Percentiles rank a stretch among this genome's conserved stretches.
Evolutionary conservation across 1,284 basidiomycete genomes (phyloP).

Genomic region (Sporisorium exsertum): DNA sequence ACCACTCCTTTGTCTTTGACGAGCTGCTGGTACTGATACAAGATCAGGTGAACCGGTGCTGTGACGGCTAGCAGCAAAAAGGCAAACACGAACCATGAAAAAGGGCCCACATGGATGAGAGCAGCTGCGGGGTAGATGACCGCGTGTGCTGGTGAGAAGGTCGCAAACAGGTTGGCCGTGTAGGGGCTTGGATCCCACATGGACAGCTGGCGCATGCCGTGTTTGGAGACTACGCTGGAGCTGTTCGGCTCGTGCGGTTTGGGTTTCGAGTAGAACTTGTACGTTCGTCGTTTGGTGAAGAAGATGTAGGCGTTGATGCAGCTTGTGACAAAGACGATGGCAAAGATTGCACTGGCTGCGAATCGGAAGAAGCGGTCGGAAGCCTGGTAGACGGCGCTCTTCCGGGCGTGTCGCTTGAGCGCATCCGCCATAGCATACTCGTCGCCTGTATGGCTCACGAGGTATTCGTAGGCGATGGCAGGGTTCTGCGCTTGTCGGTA

Average conservation of each 20-base stretch:
- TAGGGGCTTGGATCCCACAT: constrained; percentile 50
- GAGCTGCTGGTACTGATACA: constrained; percentile 47
- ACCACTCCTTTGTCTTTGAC: constrained; percentile 53
- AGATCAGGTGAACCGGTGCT: constrained; percentile 39
- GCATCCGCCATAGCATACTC: constrained; percentile 51
- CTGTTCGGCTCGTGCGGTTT: constrained; percentile 26
- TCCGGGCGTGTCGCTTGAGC: constrained; percentile 36
- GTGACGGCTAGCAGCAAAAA: constrained; percentile 32
- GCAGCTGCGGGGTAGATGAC: constrained; percentile 31
- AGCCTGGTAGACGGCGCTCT: constrained; percentile 33
- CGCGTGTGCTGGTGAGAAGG: constrained; percentile 45
- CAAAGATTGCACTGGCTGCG: constrained; percentile 27
- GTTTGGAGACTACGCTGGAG: constrained; percentile 32
- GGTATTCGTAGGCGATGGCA: constrained; percentile 48
- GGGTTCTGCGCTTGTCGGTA: constrained; percentile 43
- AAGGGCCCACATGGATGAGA: constrained; percentile 24
- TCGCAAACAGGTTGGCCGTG: constrained; percentile 42
- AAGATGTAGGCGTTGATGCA: constrained; percentile 50
- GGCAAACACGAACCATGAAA: constrained; percentile 35
- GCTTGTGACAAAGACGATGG: constrained; percentile 31
- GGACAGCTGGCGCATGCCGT: constrained; percentile 39
- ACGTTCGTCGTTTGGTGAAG: constrained; percentile 46
- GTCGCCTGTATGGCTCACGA: constrained; percentile 44
- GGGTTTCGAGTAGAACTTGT: constrained; percentile 47
- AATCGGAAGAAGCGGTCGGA: constrained; percentile 48